Conservation (phyloP, 139 green algal genomes). For the Coccomyxa sp. region DNA sequence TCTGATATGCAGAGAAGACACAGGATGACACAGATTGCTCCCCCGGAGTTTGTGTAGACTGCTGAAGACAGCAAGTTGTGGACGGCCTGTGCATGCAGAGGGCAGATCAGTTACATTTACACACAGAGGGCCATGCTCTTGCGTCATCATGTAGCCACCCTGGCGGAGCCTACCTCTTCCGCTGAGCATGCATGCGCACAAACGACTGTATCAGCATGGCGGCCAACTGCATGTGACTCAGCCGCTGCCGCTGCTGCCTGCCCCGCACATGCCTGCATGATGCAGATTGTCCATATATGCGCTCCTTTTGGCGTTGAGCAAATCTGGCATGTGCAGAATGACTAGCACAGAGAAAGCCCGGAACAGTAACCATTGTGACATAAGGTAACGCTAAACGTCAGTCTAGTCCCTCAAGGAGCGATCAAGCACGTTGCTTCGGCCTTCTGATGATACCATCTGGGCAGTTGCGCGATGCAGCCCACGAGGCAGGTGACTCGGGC, state of each 20-base stretch:
- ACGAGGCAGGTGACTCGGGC: background rate
- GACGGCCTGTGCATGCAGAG: too few relatives aligned
- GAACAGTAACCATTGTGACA: background rate
- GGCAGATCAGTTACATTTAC: too few relatives aligned
- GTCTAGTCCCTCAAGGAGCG: too few relatives aligned
- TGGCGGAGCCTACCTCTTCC: conserved; percentile 16
- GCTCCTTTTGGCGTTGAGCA: too few relatives aligned
- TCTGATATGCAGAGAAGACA: too few relatives aligned
- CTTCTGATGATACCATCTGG: background rate
- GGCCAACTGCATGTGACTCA: conserved; percentile 11
- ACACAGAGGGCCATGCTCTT: too few relatives aligned
- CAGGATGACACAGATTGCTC: too few relatives aligned
- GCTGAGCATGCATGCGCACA: conserved; percentile 32
- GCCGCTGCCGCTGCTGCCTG: conserved; percentile 13
- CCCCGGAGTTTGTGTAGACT: too few relatives aligned
- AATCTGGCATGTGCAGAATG: background rate
- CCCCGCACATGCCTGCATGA: conserved; percentile 23
- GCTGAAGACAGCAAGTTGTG: too few relatives aligned
- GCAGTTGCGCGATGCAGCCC: background rate
- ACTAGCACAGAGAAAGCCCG: background rate
- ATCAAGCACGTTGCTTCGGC: too few relatives aligned
- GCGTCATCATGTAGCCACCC: too few relatives aligned
- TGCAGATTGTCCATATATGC: background rate
- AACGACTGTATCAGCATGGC: conserved; percentile 35
- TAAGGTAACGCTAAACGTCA: too few relatives aligned